Base-by-base conservation (phyloP, 768 basidiomycete species). In the Clathrus columnatus region DNA sequence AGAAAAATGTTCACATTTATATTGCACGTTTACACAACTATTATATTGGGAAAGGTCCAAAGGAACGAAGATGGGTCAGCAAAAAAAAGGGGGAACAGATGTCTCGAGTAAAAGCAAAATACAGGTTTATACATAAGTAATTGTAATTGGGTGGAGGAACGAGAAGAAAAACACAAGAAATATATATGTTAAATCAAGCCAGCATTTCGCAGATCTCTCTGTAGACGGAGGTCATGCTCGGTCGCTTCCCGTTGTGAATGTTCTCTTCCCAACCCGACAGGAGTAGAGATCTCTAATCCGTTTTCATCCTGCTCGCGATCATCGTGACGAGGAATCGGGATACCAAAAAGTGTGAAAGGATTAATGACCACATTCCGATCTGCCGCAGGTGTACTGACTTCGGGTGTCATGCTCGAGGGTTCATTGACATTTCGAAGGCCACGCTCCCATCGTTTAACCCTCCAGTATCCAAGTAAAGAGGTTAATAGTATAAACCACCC, bases 401-500 rank as follows among this genome's bases (percentile, higher is more conserved):
- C 59, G 7, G 75, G 73, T 26, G 68, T 16, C 5, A 63, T 60
- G n/a, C 62, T 49, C 14, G 54, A 58, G 2, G 67, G 65, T 17
- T 62, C 56, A 29, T 68, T 60, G 48, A 72, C 60, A 63, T 75
- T 68, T 26, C 84, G 81, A 52, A 91, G 76, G 7, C 83, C 83
- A 46, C 73, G 67, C 65, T 91, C 89, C 86, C 88, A 92, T 51
- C 84, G 84, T 64, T 91, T 91, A 48, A 91, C 76, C 58, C 89
- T 83, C 80, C 84, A 85, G 69, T 79, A 96, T 8, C 87, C 83
- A 27, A 92, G 80, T 53, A 87, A 55, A 30, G 89, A 91, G 0
- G 91, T 86, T 29, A 96, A 74, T 28, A 97, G 74, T 21, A 97
- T 74, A 76, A 95, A 92, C 93, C 93, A 96, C 11, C 91, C 94